These are phyloP conservation scores for Globisporangium rhizosaccharum DNA, from an alignment of 352 stramenopile species.

Conservation along the genomic window DNA sequence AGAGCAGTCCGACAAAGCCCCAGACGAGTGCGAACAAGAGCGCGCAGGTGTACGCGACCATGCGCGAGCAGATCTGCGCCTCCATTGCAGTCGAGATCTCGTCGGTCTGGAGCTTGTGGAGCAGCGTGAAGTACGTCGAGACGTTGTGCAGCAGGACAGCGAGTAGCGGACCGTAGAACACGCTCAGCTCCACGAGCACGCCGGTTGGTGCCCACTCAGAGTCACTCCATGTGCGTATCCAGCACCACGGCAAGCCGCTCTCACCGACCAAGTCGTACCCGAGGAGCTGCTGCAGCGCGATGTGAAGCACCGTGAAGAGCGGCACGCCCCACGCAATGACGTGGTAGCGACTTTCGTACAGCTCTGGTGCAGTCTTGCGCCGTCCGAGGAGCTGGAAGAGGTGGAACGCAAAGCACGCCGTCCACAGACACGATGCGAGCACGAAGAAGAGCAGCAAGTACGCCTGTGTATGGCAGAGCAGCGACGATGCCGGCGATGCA, in stretches of 20 bases:
- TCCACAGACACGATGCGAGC: conserved; percentile 67
- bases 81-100: conserved; percentile 62
- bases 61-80: conserved; percentile 55
- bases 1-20: conserved; percentile 34
- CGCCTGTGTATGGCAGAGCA: conserved; percentile 23
- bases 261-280: conserved; percentile 52
- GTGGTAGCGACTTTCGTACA: conserved; percentile 67
- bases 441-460: conserved; percentile 66
- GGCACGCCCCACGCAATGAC: conserved; percentile 66
- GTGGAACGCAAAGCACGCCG: conserved; percentile 72
- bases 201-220: conserved; percentile 39
- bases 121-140: conserved; percentile 46
- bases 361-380: conserved; percentile 43
- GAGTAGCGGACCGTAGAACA: conserved; percentile 58
- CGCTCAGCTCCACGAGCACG: conserved; percentile 52
- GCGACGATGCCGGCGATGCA: no score
- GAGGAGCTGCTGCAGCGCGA: conserved; percentile 34
- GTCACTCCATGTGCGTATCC: conserved; percentile 67
- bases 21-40: conserved; percentile 51
- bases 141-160: conserved; percentile 56
- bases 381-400: conserved; percentile 61
- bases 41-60: conserved; percentile 59
- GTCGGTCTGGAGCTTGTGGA: conserved; percentile 57
- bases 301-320: conserved; percentile 30
- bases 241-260: conserved; percentile 68